Base-by-base conservation (phyloP, 768 basidiomycete genomes). In the Royoungia palumana region DNA sequence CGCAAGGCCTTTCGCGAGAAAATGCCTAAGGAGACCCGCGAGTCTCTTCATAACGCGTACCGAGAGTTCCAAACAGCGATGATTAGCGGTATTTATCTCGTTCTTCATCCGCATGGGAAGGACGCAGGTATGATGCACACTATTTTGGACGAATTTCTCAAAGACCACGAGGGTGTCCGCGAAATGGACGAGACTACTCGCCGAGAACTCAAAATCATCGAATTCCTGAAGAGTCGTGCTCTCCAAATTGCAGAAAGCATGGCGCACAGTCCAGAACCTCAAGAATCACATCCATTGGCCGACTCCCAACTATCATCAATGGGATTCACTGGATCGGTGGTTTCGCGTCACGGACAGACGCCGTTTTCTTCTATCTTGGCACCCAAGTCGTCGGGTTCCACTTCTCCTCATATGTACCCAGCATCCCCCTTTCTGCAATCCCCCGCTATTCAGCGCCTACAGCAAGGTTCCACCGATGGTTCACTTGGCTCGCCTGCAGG, bases 11-110 rank as follows among this genome's bases (percentile, higher is more conserved):
- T 89, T 62, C 74, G 83, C 50, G 75, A 81, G 49, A 68, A 72
- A 21, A 75, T 82, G 49, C 75, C 82, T 1, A 78, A 77, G 58
- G 85, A 86, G 60, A 79, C 78, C 13, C 79, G 78, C 20, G 80
- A 81, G 57, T 84, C 86, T 41, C 75, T 89, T 24, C 82, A 88
- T 58, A 89, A 87, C 54, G 87, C 86, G 7, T 92, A 91, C 61
- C 75, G 89, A 47, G 89, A 91, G 59, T 93, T 93, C 67, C 89
- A 91, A 64, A 85, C 87, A 9, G 86, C 88, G 10, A 89, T 94
- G 89, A 86, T 93, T 46, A 85, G 86, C 53, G 87, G 91, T 11
- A 90, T 94, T 44, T 90, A 90, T 62, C 79, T 92, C 43, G 82
- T 89, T 43, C 72, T 93, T 24, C 81, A 93, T 53, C 90, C 88